A percentile compares a stretch with the other conserved stretches of the same genome.
phyloP scores from a whole-genome alignment of 1,284 basidiomycete species.

The Sanguinoderma infundibulare region DNA sequence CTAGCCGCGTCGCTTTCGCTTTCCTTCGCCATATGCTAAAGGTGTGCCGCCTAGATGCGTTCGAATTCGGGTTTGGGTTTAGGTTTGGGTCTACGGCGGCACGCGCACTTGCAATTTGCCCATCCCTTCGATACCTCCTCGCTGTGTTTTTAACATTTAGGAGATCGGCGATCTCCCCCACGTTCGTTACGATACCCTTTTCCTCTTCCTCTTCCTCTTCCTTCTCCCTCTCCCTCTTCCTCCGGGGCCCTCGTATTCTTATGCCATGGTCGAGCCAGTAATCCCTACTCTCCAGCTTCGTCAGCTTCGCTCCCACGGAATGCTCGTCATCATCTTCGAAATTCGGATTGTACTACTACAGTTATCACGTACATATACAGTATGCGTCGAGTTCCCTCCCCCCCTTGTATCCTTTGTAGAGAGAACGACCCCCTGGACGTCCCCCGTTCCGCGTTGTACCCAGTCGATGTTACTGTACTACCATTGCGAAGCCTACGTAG shows the following conservation, averaged over 20 bases:
- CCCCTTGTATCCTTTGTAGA: neutral
- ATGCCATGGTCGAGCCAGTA: slow-evolving; percentile 6
- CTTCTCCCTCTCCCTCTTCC: neutral
- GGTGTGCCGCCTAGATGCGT: too few species aligned
- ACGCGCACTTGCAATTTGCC: too few species aligned
- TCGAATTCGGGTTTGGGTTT: too few species aligned
- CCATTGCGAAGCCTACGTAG: too few species aligned
- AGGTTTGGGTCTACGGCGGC: too few species aligned
- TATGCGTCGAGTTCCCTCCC: too few species aligned
- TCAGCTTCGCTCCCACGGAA: slow-evolving; percentile 3
- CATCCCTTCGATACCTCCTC: neutral
- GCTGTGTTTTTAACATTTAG: neutral
- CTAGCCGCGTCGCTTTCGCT: too few species aligned
- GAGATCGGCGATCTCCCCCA: slow-evolving; percentile 25
- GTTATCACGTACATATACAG: neutral
- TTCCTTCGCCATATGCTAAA: too few species aligned
- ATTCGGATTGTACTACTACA: slow-evolving; percentile 2
- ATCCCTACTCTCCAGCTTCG: neutral
- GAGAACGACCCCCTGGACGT: too few species aligned
- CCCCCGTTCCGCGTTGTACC: too few species aligned
- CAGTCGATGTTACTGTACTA: too few species aligned
- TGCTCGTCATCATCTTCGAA: slow-evolving; percentile 3
- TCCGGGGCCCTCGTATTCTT: neutral
- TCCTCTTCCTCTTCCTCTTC: neutral
- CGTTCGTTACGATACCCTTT: slow-evolving; percentile 18